Conservation (phyloP, 2,329 filamentous ascomycete genomes). For the Aureobasidium pullulans region DNA sequence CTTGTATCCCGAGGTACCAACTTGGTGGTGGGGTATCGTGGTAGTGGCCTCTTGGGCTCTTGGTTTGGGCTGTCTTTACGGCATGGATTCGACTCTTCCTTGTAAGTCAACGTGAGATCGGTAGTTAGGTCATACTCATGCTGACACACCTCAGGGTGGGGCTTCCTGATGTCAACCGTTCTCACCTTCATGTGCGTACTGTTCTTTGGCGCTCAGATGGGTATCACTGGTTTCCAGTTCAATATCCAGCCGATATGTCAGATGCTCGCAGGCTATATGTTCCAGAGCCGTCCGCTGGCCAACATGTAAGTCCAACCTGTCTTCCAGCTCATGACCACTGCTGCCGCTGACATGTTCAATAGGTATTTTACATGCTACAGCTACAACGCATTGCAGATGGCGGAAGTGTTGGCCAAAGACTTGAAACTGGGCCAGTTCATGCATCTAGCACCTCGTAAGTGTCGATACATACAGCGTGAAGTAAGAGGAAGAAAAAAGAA, state of each 20-base stretch:
- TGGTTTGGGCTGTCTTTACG: conserved; percentile 23
- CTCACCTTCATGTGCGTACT: conserved; percentile 20
- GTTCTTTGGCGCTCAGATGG: conserved; percentile 23
- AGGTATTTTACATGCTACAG: too few relatives aligned
- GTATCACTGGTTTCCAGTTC: conserved; percentile 33
- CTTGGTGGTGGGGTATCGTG: conserved; percentile 26
- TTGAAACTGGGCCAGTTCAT: conserved; percentile 32
- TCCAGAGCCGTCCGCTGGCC: conserved; percentile 31
- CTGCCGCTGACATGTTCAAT: too few relatives aligned
- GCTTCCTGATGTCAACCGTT: conserved; percentile 23
- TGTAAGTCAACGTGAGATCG: too few relatives aligned
- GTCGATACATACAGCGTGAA: conserved; percentile 19
- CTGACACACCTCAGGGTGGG: conserved; percentile 21
- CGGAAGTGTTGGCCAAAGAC: conserved; percentile 25
- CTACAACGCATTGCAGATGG: conserved; percentile 27
- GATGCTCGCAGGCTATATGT: conserved; percentile 44
- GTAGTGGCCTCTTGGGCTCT: conserved; percentile 20
- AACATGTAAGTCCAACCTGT: too few relatives aligned
- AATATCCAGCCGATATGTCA: conserved; percentile 37
- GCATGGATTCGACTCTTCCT: conserved; percentile 24
- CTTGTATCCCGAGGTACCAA: conserved; percentile 24
- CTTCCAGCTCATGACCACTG: too few relatives aligned
- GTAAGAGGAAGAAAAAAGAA: not conserved
- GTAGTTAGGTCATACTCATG: too few relatives aligned
- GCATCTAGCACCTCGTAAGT: conserved; percentile 28